A percentile compares a stretch with the other conserved stretches of the same genome.
Conservation (phyloP, 2,329 filamentous ascomycete genomes). For the Aspergillus sojae region DNA sequence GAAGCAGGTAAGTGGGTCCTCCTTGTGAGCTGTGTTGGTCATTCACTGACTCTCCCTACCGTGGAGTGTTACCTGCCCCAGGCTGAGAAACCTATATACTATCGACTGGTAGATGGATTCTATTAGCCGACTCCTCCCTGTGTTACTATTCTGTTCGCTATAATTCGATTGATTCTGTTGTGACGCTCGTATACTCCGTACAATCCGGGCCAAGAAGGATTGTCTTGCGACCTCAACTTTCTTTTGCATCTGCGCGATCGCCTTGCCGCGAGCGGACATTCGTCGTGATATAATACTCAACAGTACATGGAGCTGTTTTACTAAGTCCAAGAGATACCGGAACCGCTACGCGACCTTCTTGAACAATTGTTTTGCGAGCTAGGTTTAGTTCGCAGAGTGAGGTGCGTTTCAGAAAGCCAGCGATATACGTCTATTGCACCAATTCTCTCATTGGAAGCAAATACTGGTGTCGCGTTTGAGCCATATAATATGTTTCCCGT, state of each 20-base stretch:
- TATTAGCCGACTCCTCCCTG: background rate
- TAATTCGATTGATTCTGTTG: constrained; percentile 8
- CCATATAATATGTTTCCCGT: background rate
- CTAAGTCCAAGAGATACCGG: background rate
- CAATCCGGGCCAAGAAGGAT: background rate
- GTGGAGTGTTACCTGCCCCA: constrained; percentile 14
- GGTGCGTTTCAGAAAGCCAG: background rate
- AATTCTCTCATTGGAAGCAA: background rate
- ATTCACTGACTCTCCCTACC: constrained; percentile 24
- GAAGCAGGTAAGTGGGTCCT: constrained; percentile 13
- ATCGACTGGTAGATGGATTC: constrained; percentile 13
- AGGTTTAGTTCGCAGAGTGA: background rate
- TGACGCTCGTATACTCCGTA: background rate
- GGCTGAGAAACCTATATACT: constrained; percentile 17
- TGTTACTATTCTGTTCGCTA: constrained; percentile 9
- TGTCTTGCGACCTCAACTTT: background rate
- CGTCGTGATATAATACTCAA: background rate
- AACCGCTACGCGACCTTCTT: background rate
- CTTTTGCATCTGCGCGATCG: background rate
- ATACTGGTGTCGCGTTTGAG: background rate
- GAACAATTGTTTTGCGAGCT: background rate
- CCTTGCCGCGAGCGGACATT: background rate
- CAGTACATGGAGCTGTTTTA: constrained; percentile 11
- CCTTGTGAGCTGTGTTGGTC: constrained; percentile 8
- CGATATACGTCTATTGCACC: background rate